These are phyloP conservation scores for Avena sativa DNA, from an alignment of 176 grass and related monocot genomes.

Conservation along the genomic window DNA sequence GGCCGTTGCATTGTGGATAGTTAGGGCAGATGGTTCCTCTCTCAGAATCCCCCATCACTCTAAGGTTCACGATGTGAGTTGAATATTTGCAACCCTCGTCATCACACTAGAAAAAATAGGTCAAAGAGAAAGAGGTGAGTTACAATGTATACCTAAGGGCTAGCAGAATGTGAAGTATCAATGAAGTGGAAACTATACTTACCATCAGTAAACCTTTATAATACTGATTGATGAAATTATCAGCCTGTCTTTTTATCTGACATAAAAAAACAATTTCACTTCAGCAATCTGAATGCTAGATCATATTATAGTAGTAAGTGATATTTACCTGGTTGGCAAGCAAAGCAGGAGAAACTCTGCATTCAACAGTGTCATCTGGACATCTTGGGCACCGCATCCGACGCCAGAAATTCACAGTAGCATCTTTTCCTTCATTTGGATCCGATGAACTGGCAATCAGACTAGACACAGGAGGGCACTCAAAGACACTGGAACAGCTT, in stretches of 20 bases:
- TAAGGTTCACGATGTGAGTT: slow-evolving; percentile 80
- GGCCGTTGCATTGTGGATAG: slow-evolving; percentile 83
- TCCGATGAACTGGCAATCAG: slow-evolving; percentile 62
- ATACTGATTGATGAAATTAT: slow-evolving; percentile 81
- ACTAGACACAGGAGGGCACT: slow-evolving; percentile 84
- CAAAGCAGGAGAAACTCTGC: slow-evolving; percentile 66
- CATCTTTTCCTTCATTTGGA: slow-evolving; percentile 56
- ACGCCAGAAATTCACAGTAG: slow-evolving; percentile 76
- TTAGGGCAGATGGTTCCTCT: slow-evolving; percentile 92
- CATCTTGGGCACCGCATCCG: slow-evolving; percentile 84
- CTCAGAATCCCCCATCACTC: slow-evolving; percentile 80
- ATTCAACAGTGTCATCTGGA: slow-evolving; percentile 61
- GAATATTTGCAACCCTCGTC: slow-evolving; percentile 85
- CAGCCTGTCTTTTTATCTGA: slow-evolving; percentile 95
- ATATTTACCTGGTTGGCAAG: slow-evolving; percentile 85
- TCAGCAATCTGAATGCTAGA: slow-evolving; percentile 22
- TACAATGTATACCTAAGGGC: background rate
- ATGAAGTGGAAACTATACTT: slow-evolving; percentile 40
- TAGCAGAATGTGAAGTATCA: background rate
- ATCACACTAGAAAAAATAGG: slow-evolving; percentile 72
- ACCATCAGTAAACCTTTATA: slow-evolving; percentile 92
- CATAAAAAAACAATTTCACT: slow-evolving; percentile 27
- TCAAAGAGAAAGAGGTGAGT: slow-evolving; percentile 22
- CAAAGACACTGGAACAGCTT: slow-evolving; percentile 81
- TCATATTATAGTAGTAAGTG: background rate